Evolutionary conservation across 768 basidiomycete species (phyloP).

Genomic region (Phanerochaete carnosa): DNA sequence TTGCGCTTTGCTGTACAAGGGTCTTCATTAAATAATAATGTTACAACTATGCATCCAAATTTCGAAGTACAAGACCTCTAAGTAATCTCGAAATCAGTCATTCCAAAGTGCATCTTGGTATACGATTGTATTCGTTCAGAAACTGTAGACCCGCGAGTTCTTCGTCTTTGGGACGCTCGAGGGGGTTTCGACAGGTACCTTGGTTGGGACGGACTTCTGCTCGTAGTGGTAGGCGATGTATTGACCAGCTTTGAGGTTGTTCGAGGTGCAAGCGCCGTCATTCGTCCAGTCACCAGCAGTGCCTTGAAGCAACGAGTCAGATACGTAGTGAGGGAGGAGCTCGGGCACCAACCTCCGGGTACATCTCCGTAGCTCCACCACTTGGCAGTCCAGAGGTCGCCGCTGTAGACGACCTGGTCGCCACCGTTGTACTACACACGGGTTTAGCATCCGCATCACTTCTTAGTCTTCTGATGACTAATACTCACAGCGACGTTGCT

Average conservation of each 20-base stretch:
- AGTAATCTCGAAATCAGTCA: too few species aligned
- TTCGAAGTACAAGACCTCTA: too few species aligned
- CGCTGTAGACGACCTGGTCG: constrained; percentile 22
- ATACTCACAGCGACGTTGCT: constrained; percentile 24
- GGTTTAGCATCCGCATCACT: not conserved
- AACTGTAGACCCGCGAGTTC: constrained; percentile 13
- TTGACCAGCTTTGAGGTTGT: not conserved
- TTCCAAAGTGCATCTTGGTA: not conserved
- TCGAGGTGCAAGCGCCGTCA: constrained; percentile 21
- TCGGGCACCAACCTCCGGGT: constrained; percentile 19
- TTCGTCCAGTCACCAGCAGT: constrained; percentile 24
- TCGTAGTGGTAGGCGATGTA: constrained; percentile 12
- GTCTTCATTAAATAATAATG: too few species aligned
- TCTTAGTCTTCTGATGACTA: too few species aligned
- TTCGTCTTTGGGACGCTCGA: constrained; percentile 4
- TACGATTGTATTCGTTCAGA: not conserved
- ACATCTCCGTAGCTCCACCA: constrained; percentile 27
- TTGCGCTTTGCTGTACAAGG: too few species aligned
- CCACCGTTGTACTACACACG: constrained; percentile 22
- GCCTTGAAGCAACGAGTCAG: constrained; percentile 8
- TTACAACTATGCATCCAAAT: too few species aligned
- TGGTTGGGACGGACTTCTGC: constrained; percentile 11
- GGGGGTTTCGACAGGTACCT: constrained; percentile 12
- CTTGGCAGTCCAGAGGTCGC: constrained; percentile 27
- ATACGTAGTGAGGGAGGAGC: not conserved